phyloP scores from a whole-genome alignment of 176 grass and related monocot genomes.

The Ensete ventricosum region DNA sequence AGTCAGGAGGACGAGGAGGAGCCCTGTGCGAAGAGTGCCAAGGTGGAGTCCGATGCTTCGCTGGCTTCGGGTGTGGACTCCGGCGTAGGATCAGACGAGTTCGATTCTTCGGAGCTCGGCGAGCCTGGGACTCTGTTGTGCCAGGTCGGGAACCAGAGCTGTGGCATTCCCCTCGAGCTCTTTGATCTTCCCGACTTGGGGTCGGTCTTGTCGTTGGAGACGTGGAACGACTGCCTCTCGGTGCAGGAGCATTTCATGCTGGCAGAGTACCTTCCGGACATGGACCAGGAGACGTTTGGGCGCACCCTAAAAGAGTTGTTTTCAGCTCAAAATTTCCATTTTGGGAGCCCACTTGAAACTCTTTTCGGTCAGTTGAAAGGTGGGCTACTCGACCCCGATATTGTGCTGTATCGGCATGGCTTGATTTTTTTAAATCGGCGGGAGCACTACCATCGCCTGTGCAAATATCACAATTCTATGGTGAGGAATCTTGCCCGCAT shows the following conservation, averaged over 20 bases:
- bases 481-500: slow-evolving; percentile 42
- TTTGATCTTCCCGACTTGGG: slow-evolving; percentile 36
- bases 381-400: slow-evolving; percentile 57
- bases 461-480: slow-evolving; percentile 78
- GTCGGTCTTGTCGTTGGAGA: slow-evolving; percentile 46
- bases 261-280: slow-evolving; percentile 56
- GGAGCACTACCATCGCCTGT: slow-evolving; percentile 65
- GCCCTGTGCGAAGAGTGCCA: slow-evolving; percentile 25
- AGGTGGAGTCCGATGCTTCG: slow-evolving; percentile 46
- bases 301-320: slow-evolving; percentile 73
- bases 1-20: slow-evolving; percentile 43
- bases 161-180: slow-evolving; percentile 43
- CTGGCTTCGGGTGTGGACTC: slow-evolving; percentile 38
- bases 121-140: slow-evolving; percentile 38
- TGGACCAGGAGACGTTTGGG: slow-evolving; percentile 72
- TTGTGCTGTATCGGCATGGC: slow-evolving; percentile 46
- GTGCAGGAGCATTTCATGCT: slow-evolving; percentile 63
- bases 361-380: slow-evolving; percentile 52
- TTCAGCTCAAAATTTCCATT: slow-evolving; percentile 56
- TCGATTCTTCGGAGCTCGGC: slow-evolving; percentile 38
- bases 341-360: slow-evolving; percentile 43
- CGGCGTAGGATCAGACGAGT: slow-evolving; percentile 56
- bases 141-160: slow-evolving; percentile 62
- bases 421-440: slow-evolving; percentile 33
- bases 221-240: slow-evolving; percentile 63